Evolutionary conservation across 768 basidiomycete species (phyloP).

Genomic region (Tubosaeta sp.): DNA sequence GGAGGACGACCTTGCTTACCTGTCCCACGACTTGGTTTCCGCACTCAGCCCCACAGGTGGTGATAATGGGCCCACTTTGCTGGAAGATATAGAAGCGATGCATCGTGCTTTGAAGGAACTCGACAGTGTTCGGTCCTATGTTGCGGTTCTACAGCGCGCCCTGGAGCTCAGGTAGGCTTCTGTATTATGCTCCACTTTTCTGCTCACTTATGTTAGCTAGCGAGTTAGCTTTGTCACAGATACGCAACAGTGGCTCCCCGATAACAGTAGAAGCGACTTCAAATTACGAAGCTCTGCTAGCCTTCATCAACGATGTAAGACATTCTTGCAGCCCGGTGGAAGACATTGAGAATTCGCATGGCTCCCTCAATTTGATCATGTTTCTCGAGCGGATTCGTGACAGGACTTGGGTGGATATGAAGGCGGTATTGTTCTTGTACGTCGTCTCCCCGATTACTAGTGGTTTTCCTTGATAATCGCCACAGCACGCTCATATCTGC

Average conservation of each 20-base stretch:
- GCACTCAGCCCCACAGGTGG: slow-evolving; percentile 40
- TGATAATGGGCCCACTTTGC: slow-evolving; percentile 54
- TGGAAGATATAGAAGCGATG: slow-evolving; percentile 79
- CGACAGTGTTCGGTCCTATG: slow-evolving; percentile 70
- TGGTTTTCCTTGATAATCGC: neutral
- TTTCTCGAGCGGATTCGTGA: slow-evolving; percentile 63
- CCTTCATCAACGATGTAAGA: slow-evolving; percentile 51
- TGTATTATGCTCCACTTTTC: neutral
- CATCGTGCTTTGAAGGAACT: slow-evolving; percentile 77
- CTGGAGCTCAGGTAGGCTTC: slow-evolving; percentile 62
- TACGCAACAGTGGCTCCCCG: slow-evolving; percentile 35
- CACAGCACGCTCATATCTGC: slow-evolving; percentile 57
- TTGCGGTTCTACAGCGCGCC: slow-evolving; percentile 66
- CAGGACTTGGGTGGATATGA: slow-evolving; percentile 77
- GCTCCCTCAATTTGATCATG: slow-evolving; percentile 53
- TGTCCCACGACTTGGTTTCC: slow-evolving; percentile 63
- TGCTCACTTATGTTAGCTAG: slow-evolving; percentile 33
- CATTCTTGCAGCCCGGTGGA: slow-evolving; percentile 43
- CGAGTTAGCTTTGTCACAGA: slow-evolving; percentile 54
- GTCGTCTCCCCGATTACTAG: slow-evolving; percentile 21
- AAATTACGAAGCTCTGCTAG: slow-evolving; percentile 57
- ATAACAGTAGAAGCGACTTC: slow-evolving; percentile 47
- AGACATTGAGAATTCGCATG: slow-evolving; percentile 41
- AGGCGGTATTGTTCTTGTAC: slow-evolving; percentile 57
- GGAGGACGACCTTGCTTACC: slow-evolving; percentile 68